Conservation (phyloP, 2,329 filamentous ascomycete genomes). For the Penicillium sp. region DNA sequence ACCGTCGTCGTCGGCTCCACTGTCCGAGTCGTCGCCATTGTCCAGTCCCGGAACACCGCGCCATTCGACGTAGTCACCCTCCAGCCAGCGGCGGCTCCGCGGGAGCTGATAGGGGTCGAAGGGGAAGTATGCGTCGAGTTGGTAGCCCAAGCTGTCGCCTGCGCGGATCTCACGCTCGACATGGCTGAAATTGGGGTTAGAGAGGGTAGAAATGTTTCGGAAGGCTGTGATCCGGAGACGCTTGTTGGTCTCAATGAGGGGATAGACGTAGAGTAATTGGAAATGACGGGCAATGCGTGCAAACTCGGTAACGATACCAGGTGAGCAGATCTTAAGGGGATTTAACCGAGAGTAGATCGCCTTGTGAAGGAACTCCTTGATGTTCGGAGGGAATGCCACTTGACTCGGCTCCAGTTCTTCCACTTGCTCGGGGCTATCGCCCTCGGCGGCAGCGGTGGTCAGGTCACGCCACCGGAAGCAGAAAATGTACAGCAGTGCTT, state of each 20-base stretch:
- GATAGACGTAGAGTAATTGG: constrained; percentile 83
- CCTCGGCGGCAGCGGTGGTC: constrained; percentile 57
- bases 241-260: constrained; percentile 88
- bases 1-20: constrained; percentile 35
- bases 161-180: constrained; percentile 55
- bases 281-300: constrained; percentile 83
- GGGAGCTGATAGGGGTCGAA: constrained; percentile 96
- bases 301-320: constrained; percentile 86
- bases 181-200: constrained; percentile 40
- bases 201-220: constrained; percentile 40
- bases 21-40: constrained; percentile 52
- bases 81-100: constrained; percentile 81
- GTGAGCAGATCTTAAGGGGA: constrained; percentile 90
- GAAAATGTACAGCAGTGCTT: constrained; percentile 89
- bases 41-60: constrained; percentile 69
- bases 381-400: constrained; percentile 71
- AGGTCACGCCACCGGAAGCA: constrained; percentile 98
- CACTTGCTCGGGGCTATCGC: constrained; percentile 54
- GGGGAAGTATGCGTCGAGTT: constrained; percentile 92
- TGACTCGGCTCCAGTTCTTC: constrained; percentile 63
- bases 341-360: constrained; percentile 89
- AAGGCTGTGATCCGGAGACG: constrained; percentile 75
- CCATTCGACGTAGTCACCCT: constrained; percentile 80
- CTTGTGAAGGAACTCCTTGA: constrained; percentile 70
- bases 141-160: constrained; percentile 72